These are phyloP conservation scores for Heterobasidion annosum DNA, from an alignment of 1,284 basidiomycete species.

Conservation along the genomic window DNA sequence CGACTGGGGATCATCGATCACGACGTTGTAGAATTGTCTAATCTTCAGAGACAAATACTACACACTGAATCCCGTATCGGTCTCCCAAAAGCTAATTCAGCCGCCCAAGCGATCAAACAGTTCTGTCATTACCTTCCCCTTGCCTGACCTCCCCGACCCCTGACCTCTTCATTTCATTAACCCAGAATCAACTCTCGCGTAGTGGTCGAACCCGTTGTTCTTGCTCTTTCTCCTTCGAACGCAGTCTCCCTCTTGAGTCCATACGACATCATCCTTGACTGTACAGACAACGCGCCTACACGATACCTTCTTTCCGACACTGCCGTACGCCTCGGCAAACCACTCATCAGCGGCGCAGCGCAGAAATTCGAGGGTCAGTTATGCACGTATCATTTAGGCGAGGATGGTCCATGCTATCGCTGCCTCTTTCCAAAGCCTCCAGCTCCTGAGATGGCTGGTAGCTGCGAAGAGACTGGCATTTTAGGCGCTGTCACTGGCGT, in stretches of 20 bases:
- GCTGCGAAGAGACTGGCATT: constrained; percentile 89
- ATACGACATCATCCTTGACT: constrained; percentile 85
- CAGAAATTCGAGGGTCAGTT: constrained; percentile 91
- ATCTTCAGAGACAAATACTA: constrained; percentile 90
- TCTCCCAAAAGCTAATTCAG: constrained; percentile 78
- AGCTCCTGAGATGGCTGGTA: constrained; percentile 52
- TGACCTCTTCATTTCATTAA: neutral
- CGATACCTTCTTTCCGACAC: constrained; percentile 94
- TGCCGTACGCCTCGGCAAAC: constrained; percentile 64
- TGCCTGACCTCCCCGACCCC: constrained; percentile 1
- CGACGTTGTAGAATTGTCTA: constrained; percentile 86
- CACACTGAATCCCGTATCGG: constrained; percentile 82
- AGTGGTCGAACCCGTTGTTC: constrained; percentile 39
- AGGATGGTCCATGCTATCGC: constrained; percentile 84
- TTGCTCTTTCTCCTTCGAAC: constrained; percentile 52
- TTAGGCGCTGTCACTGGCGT: constrained; percentile 86
- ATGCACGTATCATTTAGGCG: constrained; percentile 65
- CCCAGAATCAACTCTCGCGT: constrained; percentile 66
- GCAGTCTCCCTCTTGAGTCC: constrained; percentile 48
- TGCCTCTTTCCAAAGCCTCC: constrained; percentile 85
- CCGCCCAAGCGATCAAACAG: constrained; percentile 58
- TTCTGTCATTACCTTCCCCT: constrained; percentile 17
- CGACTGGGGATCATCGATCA: constrained; percentile 86
- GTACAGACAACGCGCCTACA: constrained; percentile 90
- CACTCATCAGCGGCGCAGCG: constrained; percentile 90